phyloP scores from a whole-genome alignment of 2,329 filamentous ascomycete species.

The Stemphylium beticola region DNA sequence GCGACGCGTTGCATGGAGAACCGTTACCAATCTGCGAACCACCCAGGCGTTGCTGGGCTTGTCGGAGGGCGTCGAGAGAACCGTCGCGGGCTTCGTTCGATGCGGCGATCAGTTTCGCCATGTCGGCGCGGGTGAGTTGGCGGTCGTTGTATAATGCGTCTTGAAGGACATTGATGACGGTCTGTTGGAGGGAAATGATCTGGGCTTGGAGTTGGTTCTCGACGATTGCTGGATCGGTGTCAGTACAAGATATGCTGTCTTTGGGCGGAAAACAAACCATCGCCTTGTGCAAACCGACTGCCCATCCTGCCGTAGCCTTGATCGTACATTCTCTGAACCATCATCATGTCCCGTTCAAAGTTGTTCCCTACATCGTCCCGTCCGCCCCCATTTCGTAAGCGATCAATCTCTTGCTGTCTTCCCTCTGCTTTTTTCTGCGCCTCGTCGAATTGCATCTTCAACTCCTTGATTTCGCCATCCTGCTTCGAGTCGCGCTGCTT shows the following conservation, averaged over 20 bases:
- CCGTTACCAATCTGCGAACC: conserved; percentile 5
- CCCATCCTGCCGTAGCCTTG: conserved; percentile 47
- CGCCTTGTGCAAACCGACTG: conserved; percentile 47
- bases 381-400: conserved; percentile 22
- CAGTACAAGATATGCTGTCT: background rate
- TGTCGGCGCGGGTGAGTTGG: conserved; percentile 47
- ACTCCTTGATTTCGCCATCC: conserved; percentile 43
- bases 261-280: conserved; percentile 36
- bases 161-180: conserved; percentile 53
- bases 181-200: conserved; percentile 52
- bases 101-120: conserved; percentile 49
- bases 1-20: conserved; percentile 23
- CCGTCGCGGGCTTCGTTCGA: conserved; percentile 52
- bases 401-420: conserved; percentile 33
- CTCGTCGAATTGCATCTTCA: conserved; percentile 40
- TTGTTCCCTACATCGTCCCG: conserved; percentile 42
- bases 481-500: conserved; percentile 46
- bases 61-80: conserved; percentile 47
- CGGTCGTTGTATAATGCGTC: conserved; percentile 52
- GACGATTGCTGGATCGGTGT: conserved; percentile 41
- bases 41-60: conserved; percentile 44
- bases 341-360: conserved; percentile 40
- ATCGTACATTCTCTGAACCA: conserved; percentile 48
- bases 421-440: conserved; percentile 34
- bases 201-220: conserved; percentile 53